Evolutionary conservation across 441 rosid species (phyloP), one percentile per base, ranked within the genome.

Genomic region (Populus hybrid): DNA sequence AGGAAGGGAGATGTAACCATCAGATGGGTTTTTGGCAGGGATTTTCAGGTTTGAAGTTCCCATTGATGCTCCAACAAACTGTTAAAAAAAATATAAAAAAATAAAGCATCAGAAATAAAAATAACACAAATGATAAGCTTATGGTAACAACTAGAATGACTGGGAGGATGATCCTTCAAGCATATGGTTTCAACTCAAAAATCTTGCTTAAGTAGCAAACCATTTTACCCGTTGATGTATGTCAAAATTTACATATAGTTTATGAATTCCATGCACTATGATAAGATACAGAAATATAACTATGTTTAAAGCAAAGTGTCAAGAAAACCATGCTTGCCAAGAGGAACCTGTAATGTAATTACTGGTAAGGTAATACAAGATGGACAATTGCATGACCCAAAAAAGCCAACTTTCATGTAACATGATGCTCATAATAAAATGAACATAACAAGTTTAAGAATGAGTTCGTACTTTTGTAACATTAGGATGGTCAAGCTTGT

Each of bases 41-140:
- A 93, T 83, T 83, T 86, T 93, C 12, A 93, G 97, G 77, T 93
- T 86, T 68, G 88, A 88, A 61, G 97, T 90, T 81, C 98, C 97
- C 97, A 94, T 87, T 21, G 97, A 91, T 38, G 94, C 97, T 73
- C 97, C 97, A 73, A 92, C 81, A 83, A 92, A 92, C 97, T 90
- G 83, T 66, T 38, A 30, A 30, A 23, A 75, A 63, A 61, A 81
- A 54, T 24, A 28, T 0, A 59, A 10, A 9, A 12, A 30, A 30
- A 67, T 10, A 26, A 18, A 63, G 36, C 10, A 63, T 76, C 26
- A 73, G 24, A 77, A 74, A 21, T 36, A 46, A 16, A 26, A 11
- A 54, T 54, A 21, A 54, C 35, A 72, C 16, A 3, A 34, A 74
- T 69, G 71, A 20, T 64, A 71, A 65, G 16, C 40, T 38, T 23